Conservation (phyloP, 305 asterid species). For the Fraxinus floribunda region DNA sequence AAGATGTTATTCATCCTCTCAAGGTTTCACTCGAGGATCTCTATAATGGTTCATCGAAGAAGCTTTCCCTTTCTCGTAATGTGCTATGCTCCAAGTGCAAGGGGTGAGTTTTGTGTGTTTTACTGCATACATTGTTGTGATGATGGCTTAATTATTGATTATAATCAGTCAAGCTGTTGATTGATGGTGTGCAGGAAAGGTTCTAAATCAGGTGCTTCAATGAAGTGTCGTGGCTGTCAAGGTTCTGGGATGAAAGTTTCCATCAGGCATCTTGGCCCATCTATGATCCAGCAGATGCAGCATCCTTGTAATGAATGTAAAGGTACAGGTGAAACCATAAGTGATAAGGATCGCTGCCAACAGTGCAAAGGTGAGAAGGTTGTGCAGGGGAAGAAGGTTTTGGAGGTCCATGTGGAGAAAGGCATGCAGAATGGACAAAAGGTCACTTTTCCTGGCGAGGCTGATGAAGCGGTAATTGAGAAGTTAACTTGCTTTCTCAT, state of each 20-base stretch:
- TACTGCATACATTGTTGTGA: background rate
- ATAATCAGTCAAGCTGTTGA: background rate
- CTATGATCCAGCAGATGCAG: constrained; percentile 93
- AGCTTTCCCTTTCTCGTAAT: constrained; percentile 84
- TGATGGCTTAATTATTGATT: background rate
- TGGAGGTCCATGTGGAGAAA: constrained; percentile 84
- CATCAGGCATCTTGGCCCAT: constrained; percentile 81
- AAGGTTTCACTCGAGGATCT: constrained; percentile 91
- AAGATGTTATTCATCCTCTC: constrained; percentile 88
- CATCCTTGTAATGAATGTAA: constrained; percentile 81
- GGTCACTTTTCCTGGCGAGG: constrained; percentile 84
- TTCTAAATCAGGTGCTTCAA: constrained; percentile 83
- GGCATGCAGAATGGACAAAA: constrained; percentile 90
- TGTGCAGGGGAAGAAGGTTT: constrained; percentile 69
- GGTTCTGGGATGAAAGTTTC: constrained; percentile 91
- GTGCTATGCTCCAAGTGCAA: constrained; percentile 81
- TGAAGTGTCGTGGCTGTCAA: constrained; percentile 79
- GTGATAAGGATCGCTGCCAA: constrained; percentile 70
- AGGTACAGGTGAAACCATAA: constrained; percentile 83
- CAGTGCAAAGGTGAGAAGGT: constrained; percentile 86
- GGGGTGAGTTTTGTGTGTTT: constrained; percentile 55
- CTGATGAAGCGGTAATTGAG: constrained; percentile 71
- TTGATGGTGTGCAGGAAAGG: constrained; percentile 57
- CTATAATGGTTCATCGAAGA: constrained; percentile 83
- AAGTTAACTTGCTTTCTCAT: background rate